Base-by-base conservation (phyloP, 148 eudicot genomes). In the Rhododendron vialii region DNA sequence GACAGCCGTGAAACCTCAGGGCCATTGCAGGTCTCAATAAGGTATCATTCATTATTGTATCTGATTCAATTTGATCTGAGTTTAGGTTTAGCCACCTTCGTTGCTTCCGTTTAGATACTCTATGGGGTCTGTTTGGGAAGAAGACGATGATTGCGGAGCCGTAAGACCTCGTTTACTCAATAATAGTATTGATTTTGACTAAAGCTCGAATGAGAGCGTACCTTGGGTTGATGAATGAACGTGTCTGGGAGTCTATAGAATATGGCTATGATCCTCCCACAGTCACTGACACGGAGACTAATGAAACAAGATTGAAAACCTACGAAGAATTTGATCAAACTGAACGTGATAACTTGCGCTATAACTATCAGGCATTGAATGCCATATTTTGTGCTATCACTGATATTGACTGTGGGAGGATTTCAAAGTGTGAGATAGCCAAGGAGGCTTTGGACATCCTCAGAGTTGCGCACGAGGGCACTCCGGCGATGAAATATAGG, bases 1-100 rank as follows among this genome's bases (percentile, higher is more conserved):
- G 63, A 57, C 85, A 43, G 82, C 50, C 50, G 82, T 84, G 94
- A 95, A 87, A 13, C 91, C 45, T 24, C 91, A 15, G 87, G 93
- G 3, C 90, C n/a, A 94, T 95, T 78, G 91, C 85, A 0, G 98
- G 95, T 90, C 91, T 94, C 87, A 95, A 97, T 86, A 93, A 95
- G 95, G 98, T 93, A 86, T 71, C 18, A 30, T 47, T 47, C 13
- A 47, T 24, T 38, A 20, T n/a, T 75, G 5, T 57, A 26, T 57
- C 33, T 38, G 41, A 35, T 43, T 86, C 28, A 4, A 13, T 35
- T 51, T 7, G 84, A 41, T 26, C 36, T 50, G 45, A n/a, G 47
- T 30, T n/a, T 63, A 11, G 18, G 20, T 61, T 41, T 48, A 24
- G 4, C 55, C 73, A 65, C 33, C 73, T 65, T 10, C 26, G 73